phyloP scores from a whole-genome alignment of 352 stramenopile species.

The Globisporangium ultimum region DNA sequence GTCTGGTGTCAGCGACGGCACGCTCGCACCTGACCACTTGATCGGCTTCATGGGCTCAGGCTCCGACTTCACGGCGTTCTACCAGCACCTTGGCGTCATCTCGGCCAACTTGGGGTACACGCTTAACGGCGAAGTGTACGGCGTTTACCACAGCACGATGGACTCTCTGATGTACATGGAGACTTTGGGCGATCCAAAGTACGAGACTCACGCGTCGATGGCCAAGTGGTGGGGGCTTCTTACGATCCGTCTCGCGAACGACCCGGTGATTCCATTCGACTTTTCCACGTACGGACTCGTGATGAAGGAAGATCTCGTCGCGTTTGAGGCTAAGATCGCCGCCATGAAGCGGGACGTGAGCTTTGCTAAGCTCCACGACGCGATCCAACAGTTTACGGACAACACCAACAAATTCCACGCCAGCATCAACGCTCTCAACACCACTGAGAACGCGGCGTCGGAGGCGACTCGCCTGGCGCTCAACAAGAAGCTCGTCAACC shows the following conservation, averaged over 20 bases:
- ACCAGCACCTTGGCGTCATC: slow-evolving; percentile 77
- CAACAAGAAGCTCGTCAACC: slow-evolving; percentile 47
- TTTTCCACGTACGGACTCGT: slow-evolving; percentile 60
- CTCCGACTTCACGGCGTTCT: slow-evolving; percentile 72
- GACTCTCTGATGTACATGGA: slow-evolving; percentile 77
- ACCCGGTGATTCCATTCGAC: slow-evolving; percentile 62
- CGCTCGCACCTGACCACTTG: slow-evolving; percentile 34
- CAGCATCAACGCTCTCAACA: slow-evolving; percentile 5
- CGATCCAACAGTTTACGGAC: slow-evolving; percentile 37
- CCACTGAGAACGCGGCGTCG: neutral
- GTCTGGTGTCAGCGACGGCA: slow-evolving; percentile 14
- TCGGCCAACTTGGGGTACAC: slow-evolving; percentile 64
- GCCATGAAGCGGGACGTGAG: slow-evolving; percentile 22
- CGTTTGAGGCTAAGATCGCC: slow-evolving; percentile 21
- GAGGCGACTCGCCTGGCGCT: slow-evolving; percentile 12
- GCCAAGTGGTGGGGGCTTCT: slow-evolving; percentile 63
- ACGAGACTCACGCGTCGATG: slow-evolving; percentile 37
- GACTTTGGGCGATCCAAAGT: slow-evolving; percentile 52
- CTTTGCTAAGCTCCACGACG: slow-evolving; percentile 27
- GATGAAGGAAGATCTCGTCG: slow-evolving; percentile 43
- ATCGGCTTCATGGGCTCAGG: slow-evolving; percentile 47
- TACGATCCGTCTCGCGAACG: slow-evolving; percentile 50
- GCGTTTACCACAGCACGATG: slow-evolving; percentile 85
- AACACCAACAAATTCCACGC: slow-evolving; percentile 33
- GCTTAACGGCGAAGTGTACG: slow-evolving; percentile 34